Evolutionary conservation across 2,329 filamentous ascomycete genomes (phyloP), one percentile per base, ranked within the genome.

Genomic region (Aspergillus fumigatus): DNA sequence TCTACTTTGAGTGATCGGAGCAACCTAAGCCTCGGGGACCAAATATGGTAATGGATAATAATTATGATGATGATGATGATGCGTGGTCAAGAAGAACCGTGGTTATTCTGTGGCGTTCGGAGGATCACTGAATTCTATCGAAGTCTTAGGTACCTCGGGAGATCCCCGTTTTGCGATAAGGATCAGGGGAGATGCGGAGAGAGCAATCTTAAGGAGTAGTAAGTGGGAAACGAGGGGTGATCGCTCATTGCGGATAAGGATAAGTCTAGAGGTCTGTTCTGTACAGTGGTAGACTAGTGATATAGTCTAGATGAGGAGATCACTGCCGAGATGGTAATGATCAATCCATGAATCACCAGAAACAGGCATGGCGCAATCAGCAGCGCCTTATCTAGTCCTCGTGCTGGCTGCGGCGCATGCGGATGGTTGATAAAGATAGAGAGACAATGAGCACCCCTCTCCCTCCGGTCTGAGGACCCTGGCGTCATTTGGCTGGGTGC

Each of bases 311-410:
- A 47, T 11, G 14, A 47, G 43, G 23, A 21, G 11, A 6, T 9
- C 21, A 26, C 11, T 47, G 43, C 21, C 21, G 21, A 23, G 43
- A 25, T 14, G 4, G 26, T 23, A 47, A 45, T 45, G 21, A 47
- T 23, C 21, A 23, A 19, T 7, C 43, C 10, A 23, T 25, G 14
- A 47, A 47, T 47, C 43, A 47, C n/a, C 40, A 43, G 40, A 43
- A 43, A n/a, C 40, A 56, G 54, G 56, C 54, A 48, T 55, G 51
- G 49, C 54, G 35, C 35, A 51, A 56, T 57, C 51, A 57, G 57
- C 49, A 54, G 51, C 50, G 54, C 45, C 50, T 57, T 43, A 51
- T 52, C 51, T 54, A 25, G 57, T 49, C 54, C 57, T 51, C 57
- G 57, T 59, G 57, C 57, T 50, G 52, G 32, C 48, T 51, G 38